Evolutionary conservation across 805 yeast genomes (phyloP).

Genomic region (Ogataea polymorpha): DNA sequence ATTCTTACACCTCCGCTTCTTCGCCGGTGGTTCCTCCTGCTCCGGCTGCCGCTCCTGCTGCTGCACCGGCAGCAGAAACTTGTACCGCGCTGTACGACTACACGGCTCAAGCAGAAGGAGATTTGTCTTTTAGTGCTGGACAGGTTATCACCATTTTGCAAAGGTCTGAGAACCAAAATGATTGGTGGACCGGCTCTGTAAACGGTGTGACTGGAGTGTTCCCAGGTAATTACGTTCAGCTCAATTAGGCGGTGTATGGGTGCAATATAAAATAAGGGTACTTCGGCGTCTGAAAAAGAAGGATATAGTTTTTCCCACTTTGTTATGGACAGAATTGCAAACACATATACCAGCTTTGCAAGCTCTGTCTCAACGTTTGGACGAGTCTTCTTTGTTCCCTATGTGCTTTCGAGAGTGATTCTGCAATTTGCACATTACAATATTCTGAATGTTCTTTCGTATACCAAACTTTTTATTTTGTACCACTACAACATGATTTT

Average conservation of each 20-base stretch:
- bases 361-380: conserved; percentile 22
- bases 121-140: conserved; percentile 83
- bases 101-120: conserved; percentile 91
- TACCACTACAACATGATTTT: conserved; percentile 24
- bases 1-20: conserved; percentile 33
- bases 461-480: conserved; percentile 17
- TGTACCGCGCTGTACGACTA: conserved; percentile 93
- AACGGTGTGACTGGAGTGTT: conserved; percentile 89
- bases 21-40: conserved; percentile 31
- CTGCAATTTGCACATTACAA: conserved; percentile 22
- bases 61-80: conserved; percentile 37
- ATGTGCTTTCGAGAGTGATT: conserved; percentile 18
- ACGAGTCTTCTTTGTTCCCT: conserved; percentile 23
- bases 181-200: conserved; percentile 95
- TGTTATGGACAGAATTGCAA: conserved; percentile 9
- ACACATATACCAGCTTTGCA: conserved; percentile 2
- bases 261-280: neutral
- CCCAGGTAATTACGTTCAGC: conserved; percentile 94
- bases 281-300: conserved; percentile 6
- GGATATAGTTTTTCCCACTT: conserved; percentile 11
- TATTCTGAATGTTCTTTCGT: conserved; percentile 16
- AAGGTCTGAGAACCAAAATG: conserved; percentile 79
- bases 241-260: conserved; percentile 36
- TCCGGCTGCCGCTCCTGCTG: neutral
- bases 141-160: conserved; percentile 79